Conservation (phyloP, 2,329 filamentous ascomycete genomes). For the Clonostachys rosea region DNA sequence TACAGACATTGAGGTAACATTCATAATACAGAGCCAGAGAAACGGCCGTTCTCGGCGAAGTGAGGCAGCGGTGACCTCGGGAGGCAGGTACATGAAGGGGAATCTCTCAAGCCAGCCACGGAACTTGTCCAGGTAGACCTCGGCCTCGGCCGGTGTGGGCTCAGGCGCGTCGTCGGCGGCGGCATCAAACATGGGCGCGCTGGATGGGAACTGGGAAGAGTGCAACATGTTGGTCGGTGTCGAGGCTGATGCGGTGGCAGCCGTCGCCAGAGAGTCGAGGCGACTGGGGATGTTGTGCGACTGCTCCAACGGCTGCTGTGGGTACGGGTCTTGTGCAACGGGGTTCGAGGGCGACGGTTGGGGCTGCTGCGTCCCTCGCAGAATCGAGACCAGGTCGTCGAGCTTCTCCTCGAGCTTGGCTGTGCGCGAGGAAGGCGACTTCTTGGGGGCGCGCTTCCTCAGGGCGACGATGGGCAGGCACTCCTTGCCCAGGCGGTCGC, state of each 20-base stretch:
- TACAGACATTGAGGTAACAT: constrained; percentile 35
- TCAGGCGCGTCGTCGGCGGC: constrained; percentile 9
- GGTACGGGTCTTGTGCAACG: constrained; percentile 1
- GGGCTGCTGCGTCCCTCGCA: constrained; percentile 17
- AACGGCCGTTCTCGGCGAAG: constrained; percentile 38
- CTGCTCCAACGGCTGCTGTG: constrained; percentile 1
- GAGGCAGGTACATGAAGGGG: constrained; percentile 36
- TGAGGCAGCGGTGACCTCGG: constrained; percentile 25
- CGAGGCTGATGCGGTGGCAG: constrained; percentile 20
- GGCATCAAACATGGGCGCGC: background rate
- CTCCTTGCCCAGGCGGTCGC: constrained; percentile 39
- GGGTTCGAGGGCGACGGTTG: constrained; percentile 2
- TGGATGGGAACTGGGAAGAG: background rate
- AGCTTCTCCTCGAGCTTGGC: constrained; percentile 45
- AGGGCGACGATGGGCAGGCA: constrained; percentile 38
- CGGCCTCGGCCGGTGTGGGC: constrained; percentile 27
- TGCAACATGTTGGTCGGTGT: background rate
- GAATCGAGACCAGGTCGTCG: constrained; percentile 40
- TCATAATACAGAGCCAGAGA: constrained; percentile 43
- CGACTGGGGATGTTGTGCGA: constrained; percentile 14
- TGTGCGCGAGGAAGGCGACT: constrained; percentile 26
- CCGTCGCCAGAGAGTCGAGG: constrained; percentile 27
- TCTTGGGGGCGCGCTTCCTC: constrained; percentile 27
- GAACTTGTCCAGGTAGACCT: constrained; percentile 33
- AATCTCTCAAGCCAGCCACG: constrained; percentile 33